Evolutionary conservation across 352 stramenopile species (phyloP), one percentile per base, ranked within the genome.

Genomic region (Thraustochytrium sp.): DNA sequence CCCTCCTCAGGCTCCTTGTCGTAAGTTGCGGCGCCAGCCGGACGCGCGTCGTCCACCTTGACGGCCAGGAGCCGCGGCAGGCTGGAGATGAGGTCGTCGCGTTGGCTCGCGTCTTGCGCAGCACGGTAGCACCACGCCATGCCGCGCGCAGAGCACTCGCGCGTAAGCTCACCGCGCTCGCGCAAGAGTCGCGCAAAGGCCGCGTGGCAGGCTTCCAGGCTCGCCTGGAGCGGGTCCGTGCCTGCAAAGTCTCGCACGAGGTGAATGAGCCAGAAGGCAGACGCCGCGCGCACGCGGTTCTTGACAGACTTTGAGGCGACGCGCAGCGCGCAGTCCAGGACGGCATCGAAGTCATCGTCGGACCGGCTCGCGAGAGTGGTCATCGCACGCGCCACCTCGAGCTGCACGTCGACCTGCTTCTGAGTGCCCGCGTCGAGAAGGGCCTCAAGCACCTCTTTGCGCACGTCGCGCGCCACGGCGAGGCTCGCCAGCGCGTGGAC

Each of bases 81-180:
- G 68, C 68, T 80, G 18, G 42, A 63, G 13, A 72, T 26, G 46
- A 80, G 68, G 44, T 80, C 68, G 31, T 61, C 68, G 0, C 53
- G 48, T 11, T 8, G 13, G 46, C 48, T 18, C n/a, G 34, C 2
- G 18, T 37, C 9, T 48, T 61, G 11, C n/a, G 68, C 68, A 34
- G 31, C 40, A 18, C 36, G 29, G 31, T 44, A 80, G 26, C 34
- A 46, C 68, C 68, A 80, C 8, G 68, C 46, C 68, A 80, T 80
- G 68, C 68, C 68, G 18, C 68, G 68, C 23, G 68, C 68, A 18
- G 68, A 42, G 51, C 68, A 80, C 68, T 80, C 68, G 3, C 68
- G 68, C 9, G 46, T 72, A 3, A 80, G 68, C 68, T 80, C 68
- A 29, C 34, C 34, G 31, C 68, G 68, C 38, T 80, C 68, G 26